These are phyloP conservation scores for Diaporthe helianthi DNA, from an alignment of 2,329 filamentous ascomycete species.

Conservation along the genomic window DNA sequence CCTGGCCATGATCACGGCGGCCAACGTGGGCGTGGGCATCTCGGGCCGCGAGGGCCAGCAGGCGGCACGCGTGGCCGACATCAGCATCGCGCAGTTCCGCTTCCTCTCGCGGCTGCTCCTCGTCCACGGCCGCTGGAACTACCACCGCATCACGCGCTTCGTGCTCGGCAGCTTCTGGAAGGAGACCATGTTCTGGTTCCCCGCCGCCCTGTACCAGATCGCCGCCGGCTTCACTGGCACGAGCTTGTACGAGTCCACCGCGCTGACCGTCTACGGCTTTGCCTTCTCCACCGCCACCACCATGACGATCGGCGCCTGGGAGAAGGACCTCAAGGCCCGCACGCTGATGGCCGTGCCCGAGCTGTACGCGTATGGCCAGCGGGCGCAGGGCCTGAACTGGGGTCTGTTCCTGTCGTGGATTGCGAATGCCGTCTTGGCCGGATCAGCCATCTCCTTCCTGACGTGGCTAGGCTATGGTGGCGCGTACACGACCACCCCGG, in stretches of 20 bases:
- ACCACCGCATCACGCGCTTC: conserved; percentile 86
- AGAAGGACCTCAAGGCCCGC: conserved; percentile 83
- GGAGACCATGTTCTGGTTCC: conserved; percentile 80
- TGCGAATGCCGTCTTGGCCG: conserved; percentile 74
- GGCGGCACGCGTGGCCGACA: conserved; percentile 88
- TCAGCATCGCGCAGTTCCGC: conserved; percentile 88
- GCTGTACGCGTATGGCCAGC: conserved; percentile 84
- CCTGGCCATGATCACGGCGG: conserved; percentile 90
- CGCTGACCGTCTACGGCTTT: conserved; percentile 82
- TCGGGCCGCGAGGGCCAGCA: conserved; percentile 92
- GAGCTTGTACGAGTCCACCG: conserved; percentile 83
- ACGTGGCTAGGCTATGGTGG: conserved; percentile 61
- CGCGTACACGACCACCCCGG: conserved; percentile 51
- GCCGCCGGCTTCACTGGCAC: conserved; percentile 90
- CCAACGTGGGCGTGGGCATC: conserved; percentile 88
- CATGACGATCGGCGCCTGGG: conserved; percentile 87
- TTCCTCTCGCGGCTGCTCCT: conserved; percentile 83
- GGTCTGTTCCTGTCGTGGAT: conserved; percentile 79
- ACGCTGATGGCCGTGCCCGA: conserved; percentile 93
- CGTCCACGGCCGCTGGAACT: conserved; percentile 91
- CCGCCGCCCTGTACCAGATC: conserved; percentile 82
- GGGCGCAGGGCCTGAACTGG: conserved; percentile 75
- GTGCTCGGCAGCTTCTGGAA: conserved; percentile 95
- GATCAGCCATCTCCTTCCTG: conserved; percentile 71
- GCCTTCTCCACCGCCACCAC: conserved; percentile 91